Evolutionary conservation across 192 early-diverging fungal genomes (phyloP).

Genomic region (Ambispora gerdemannii): DNA sequence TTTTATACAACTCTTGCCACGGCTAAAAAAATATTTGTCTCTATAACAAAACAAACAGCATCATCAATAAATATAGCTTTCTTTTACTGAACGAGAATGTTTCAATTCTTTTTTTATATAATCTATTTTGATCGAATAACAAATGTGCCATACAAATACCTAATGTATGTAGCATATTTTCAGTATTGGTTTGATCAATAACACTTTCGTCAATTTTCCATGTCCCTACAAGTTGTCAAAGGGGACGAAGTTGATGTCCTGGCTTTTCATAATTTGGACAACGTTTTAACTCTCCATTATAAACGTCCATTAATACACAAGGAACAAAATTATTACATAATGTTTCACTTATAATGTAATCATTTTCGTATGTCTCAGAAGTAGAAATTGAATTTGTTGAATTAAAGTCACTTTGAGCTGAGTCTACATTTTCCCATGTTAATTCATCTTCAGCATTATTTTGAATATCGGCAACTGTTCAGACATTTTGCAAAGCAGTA

Average conservation of each 20-base stretch:
- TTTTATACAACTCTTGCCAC: not conserved
- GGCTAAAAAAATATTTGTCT: not conserved
- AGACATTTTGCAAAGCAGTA: too few species aligned
- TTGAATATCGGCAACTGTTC: too few species aligned
- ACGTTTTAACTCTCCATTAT: not conserved
- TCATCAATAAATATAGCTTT: not conserved
- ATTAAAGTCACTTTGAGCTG: not conserved
- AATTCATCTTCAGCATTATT: not conserved
- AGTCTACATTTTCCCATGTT: not conserved
- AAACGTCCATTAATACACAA: not conserved
- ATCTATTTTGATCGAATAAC: slow-evolving; percentile 7
- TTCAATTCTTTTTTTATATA: not conserved
- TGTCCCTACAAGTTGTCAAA: not conserved
- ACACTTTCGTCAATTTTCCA: slow-evolving; percentile 2
- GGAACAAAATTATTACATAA: not conserved
- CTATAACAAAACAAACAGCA: not conserved
- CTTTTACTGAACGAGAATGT: not conserved
- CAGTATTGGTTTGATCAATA: not conserved
- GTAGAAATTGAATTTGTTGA: not conserved
- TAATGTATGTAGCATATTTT: slow-evolving; percentile 5
- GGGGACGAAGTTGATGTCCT: not conserved
- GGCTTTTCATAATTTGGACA: not conserved
- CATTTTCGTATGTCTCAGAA: not conserved
- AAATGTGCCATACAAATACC: not conserved
- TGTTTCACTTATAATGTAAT: not conserved